phyloP scores from a whole-genome alignment of 2,329 filamentous ascomycete species.

The Pseudomassariella vexata region DNA sequence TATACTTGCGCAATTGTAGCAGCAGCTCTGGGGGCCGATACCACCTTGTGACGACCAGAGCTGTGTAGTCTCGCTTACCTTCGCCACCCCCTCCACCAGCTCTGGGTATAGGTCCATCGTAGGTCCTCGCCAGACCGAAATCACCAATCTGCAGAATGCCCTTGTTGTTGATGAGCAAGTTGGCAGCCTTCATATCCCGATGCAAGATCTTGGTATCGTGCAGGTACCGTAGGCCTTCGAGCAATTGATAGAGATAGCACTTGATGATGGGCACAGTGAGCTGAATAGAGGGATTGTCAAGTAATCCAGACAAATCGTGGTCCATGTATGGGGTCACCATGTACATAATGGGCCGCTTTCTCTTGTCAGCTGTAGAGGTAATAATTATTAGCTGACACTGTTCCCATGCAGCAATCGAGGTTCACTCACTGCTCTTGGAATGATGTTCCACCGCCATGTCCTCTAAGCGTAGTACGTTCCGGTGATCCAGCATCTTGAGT shows the following conservation, averaged over 20 bases:
- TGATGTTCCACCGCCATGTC: conserved; percentile 92
- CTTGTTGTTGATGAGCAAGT: conserved; percentile 90
- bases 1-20: conserved; percentile 82
- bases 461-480: conserved; percentile 78
- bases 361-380: conserved; percentile 57
- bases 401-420: conserved; percentile 3
- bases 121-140: conserved; percentile 90
- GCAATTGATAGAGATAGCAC: conserved; percentile 91
- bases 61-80: conserved; percentile 85
- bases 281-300: conserved; percentile 87
- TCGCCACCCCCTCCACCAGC: conserved; percentile 76
- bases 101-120: conserved; percentile 76
- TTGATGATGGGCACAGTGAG: conserved; percentile 92
- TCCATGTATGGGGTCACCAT: conserved; percentile 99
- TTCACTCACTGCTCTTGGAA: conserved; percentile 21
- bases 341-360: conserved; percentile 83
- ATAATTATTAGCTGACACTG: conserved; percentile 15
- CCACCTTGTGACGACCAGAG: conserved; percentile 95
- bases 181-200: conserved; percentile 98
- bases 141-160: conserved; percentile 95
- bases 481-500: conserved; percentile 87
- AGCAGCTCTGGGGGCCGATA: conserved; percentile 92
- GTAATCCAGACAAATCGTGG: conserved; percentile 92
- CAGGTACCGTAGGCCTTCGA: conserved; percentile 84
- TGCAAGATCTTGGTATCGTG: conserved; percentile 89